Evolutionary conservation across 2,329 filamentous ascomycete species (phyloP).

Genomic region (Plectosphaerella sp.): DNA sequence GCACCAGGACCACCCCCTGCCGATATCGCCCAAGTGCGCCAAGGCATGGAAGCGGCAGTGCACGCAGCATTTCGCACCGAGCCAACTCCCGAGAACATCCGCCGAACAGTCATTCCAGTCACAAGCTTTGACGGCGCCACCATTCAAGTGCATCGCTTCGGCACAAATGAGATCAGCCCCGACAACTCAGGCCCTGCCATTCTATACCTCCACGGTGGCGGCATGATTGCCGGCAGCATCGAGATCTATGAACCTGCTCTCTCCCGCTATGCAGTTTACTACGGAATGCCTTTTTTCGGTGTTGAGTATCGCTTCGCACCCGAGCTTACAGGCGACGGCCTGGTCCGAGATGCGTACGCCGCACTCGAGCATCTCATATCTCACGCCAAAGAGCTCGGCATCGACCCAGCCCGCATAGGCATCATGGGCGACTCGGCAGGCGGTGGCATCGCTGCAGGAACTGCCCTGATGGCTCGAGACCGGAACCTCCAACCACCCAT

Average conservation of each 20-base stretch:
- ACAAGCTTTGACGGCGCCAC: constrained; percentile 11
- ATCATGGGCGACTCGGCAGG: constrained; percentile 17
- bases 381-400: constrained; percentile 14
- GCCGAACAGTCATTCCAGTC: constrained; percentile 8
- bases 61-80: background rate
- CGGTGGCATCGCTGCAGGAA: constrained; percentile 14
- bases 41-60: background rate
- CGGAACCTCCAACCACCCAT: constrained; percentile 15
- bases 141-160: constrained; percentile 13
- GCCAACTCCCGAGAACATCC: constrained; percentile 5
- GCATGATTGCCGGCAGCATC: constrained; percentile 27
- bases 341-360: constrained; percentile 29
- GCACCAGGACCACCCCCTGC: too few relatives aligned
- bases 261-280: constrained; percentile 17
- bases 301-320: constrained; percentile 39
- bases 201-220: constrained; percentile 36
- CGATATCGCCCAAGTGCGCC: too few relatives aligned
- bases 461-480: constrained; percentile 33
- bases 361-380: constrained; percentile 17
- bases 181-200: constrained; percentile 19
- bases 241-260: constrained; percentile 19
- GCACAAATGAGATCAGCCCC: constrained; percentile 2
- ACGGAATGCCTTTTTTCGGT: constrained; percentile 27
- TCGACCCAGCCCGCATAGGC: constrained; percentile 13
- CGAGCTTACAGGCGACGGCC: constrained; percentile 30